Evolutionary conservation across 2,329 filamentous ascomycete species (phyloP), one percentile per base, ranked within the genome.

Genomic region (Claviceps capensis): DNA sequence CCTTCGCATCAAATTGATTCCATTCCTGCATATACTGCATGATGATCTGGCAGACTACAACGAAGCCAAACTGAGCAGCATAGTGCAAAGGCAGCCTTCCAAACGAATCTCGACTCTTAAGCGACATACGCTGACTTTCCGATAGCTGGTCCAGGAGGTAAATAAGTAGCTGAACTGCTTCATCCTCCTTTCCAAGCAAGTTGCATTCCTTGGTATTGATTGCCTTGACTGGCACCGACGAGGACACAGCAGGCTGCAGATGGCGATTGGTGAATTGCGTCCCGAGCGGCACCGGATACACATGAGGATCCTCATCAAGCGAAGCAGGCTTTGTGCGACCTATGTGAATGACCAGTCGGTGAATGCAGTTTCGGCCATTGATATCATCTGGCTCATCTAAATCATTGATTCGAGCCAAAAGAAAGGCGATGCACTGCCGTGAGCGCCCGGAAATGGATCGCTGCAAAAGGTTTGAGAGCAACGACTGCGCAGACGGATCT

Each of bases 61-160:
- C 86, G 60, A 96, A 89, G 2, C 93, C 93, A 63, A 94, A 95
- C 64, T 97, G 89, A 0, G 93, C 91, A 2, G 89, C 89, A 63
- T 96, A 96, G 65, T 97, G 91, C 11, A 97, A 74, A 1, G 91
- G 89, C 14, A 91, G 77, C 4, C 91, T 85, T 2, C 88, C 90
- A 54, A 91, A 86, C 0, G 82, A 76, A 67, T 97, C 91, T 54
- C 77, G 81, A 13, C 79, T 78, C 48, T 77, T 72, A 11, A 97
- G 71, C 0, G 85, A 84, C 13, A 65, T 57, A 11, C 83, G 79
- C 59, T 97, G 91, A 9, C 77, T 71, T 0, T 78, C 74, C 11
- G 73, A 77, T 7, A 98, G 74, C 30, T 76, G 73, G 47, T 89
- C 82, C 4, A 98, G 73, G 3, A 84, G 63, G 52, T 73, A 79